A percentile compares a stretch with the other conserved stretches of the same genome.
phyloP scores from a whole-genome alignment of 495 filamentous ascomycete species.

The Lentithecium fluviatile region DNA sequence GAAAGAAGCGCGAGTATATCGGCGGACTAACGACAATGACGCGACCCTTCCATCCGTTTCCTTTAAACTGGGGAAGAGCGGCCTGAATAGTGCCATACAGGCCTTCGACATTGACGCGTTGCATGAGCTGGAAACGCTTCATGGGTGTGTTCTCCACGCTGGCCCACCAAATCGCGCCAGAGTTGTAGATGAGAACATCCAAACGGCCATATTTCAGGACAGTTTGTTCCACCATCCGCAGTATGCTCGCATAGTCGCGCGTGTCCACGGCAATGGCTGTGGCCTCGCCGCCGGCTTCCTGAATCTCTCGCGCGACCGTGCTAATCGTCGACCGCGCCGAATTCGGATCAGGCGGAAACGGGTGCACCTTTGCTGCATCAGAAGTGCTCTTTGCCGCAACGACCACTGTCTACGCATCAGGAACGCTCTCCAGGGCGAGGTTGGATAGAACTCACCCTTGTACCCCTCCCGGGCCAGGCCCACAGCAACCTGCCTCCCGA shows the following conservation, averaged over 20 bases:
- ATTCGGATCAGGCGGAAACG: slow-evolving; percentile 83
- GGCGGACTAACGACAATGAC: slow-evolving; percentile 82
- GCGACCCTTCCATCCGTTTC: slow-evolving; percentile 56
- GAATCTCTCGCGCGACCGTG: slow-evolving; percentile 79
- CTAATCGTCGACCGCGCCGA: slow-evolving; percentile 74
- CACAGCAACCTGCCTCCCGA: slow-evolving; percentile 76
- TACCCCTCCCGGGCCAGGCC: slow-evolving; percentile 71
- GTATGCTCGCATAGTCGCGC: slow-evolving; percentile 61
- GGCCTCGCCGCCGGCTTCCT: slow-evolving; percentile 61
- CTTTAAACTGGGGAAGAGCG: slow-evolving; percentile 59
- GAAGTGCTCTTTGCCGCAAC: slow-evolving; percentile 78
- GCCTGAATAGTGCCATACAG: slow-evolving; percentile 68
- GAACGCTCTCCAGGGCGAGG: slow-evolving; percentile 1
- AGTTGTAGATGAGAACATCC: slow-evolving; percentile 78
- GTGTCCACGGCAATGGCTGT: slow-evolving; percentile 71
- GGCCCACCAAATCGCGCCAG: slow-evolving; percentile 85
- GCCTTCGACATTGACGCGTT: slow-evolving; percentile 75
- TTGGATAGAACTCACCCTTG: slow-evolving; percentile 50
- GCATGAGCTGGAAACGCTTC: slow-evolving; percentile 80
- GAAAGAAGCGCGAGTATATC: slow-evolving; percentile 80
- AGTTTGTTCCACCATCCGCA: slow-evolving; percentile 60
- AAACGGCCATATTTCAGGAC: slow-evolving; percentile 60
- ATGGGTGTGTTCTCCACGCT: slow-evolving; percentile 70
- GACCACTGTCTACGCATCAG: slow-evolving; percentile 57
- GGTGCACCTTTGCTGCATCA: slow-evolving; percentile 52